These are phyloP conservation scores for Amanita rimosa DNA, from an alignment of 768 basidiomycete species.

Conservation along the genomic window DNA sequence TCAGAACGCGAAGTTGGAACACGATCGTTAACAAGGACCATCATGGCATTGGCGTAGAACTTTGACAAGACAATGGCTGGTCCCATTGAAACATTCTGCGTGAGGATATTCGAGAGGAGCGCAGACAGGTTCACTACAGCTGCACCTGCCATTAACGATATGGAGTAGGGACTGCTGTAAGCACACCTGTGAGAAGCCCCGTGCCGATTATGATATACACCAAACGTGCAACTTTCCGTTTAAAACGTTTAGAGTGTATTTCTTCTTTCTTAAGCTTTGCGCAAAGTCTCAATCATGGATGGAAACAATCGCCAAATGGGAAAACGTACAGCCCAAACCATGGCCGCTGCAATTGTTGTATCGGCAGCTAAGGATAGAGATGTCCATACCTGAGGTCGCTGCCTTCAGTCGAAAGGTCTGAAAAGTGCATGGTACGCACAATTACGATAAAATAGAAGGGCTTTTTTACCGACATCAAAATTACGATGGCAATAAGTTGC, in stretches of 20 bases:
- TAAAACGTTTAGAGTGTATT: neutral
- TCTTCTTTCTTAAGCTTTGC: constrained; percentile 14
- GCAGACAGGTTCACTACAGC: constrained; percentile 19
- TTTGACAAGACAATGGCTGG: constrained; percentile 22
- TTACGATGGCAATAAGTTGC: neutral
- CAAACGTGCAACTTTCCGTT: constrained; percentile 8
- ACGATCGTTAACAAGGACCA: constrained; percentile 22
- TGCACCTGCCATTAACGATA: constrained; percentile 2
- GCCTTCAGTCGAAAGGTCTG: neutral
- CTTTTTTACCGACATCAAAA: neutral
- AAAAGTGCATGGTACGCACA: neutral
- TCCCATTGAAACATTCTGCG: constrained; percentile 17
- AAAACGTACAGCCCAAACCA: constrained; percentile 19
- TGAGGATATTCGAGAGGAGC: constrained; percentile 13
- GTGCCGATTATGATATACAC: constrained; percentile 23
- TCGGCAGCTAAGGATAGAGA: constrained; percentile 19
- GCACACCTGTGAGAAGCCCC: constrained; percentile 19
- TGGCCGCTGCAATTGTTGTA: constrained; percentile 17
- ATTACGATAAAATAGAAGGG: neutral
- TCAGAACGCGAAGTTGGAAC: neutral
- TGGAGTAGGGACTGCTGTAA: neutral
- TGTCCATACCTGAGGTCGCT: constrained; percentile 16
- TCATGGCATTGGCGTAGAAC: constrained; percentile 21
- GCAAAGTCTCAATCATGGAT: constrained; percentile 3
- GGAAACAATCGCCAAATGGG: neutral